Base-by-base conservation (phyloP, 495 filamentous ascomycete species). In the Acidomyces sp. region DNA sequence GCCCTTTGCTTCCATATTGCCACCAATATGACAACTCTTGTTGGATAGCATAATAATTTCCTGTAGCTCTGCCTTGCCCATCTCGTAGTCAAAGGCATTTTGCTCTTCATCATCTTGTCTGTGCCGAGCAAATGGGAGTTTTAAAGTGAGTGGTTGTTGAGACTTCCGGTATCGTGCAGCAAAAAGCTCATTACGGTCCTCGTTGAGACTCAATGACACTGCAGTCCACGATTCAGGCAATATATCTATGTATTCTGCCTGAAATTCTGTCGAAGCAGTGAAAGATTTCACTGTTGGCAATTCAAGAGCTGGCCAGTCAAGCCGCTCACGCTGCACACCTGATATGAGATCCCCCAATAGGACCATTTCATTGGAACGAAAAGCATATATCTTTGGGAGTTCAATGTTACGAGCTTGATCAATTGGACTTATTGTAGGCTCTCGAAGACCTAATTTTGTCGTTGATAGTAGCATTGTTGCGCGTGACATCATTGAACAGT, bases 211-310 rank as follows among this genome's bases (percentile, higher is more conserved):
- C 20, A 97, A 62, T 0, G 88, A 95, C 6, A 96, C 62, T 4
- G 83, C 84, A 27, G 77, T 85, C 90, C 90, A 97, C 17, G 66
- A 58, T 16, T 64, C 58, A 0, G 90, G 92, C 21, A 96, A 75
- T 39, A 92, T 82, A 50, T 88, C 82, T 44, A 86, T 63, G 53
- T 76, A 85, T 24, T 85, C 71, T 29, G 60, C 58, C 52, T 83
- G 78, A 47, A 86, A 81, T 6, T 54, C 33, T 9, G 25, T 23
- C 48, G 60, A 37, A 60, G 59, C 54, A 70, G 59, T 27, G 63
- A 55, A 4, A 61, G 57, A 5, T 18, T 25, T 27, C 37, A 10
- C 58, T 58, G 22, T 61, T 39, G 61, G 51, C 55, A 61, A 18
- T 48, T 54, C 21, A 21, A 54, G 11, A 41, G 51, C 42, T 36